Evolutionary conservation across 768 basidiomycete genomes (phyloP).

Genomic region (Glaciozyma martinii): DNA sequence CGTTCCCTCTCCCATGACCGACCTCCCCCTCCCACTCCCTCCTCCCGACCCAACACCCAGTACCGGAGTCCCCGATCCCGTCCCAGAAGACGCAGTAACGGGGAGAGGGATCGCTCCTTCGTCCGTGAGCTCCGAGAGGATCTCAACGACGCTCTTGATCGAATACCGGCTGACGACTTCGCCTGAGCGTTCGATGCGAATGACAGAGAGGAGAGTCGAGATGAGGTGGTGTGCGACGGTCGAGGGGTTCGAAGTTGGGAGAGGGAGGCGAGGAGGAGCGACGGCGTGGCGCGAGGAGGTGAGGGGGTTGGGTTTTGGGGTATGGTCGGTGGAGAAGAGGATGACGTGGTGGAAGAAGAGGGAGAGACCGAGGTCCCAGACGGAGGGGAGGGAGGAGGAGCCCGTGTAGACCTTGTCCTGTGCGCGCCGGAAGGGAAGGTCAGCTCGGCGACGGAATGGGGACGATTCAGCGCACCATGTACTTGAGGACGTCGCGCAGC

Average conservation of each 20-base stretch:
- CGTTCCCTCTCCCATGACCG: conserved; percentile 31
- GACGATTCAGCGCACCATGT: conserved; percentile 62
- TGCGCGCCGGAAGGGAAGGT: neutral
- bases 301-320: conserved; percentile 19
- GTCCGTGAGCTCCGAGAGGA: conserved; percentile 29
- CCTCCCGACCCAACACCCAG: conserved; percentile 17
- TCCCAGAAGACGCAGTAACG: conserved; percentile 5
- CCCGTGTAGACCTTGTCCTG: conserved; percentile 87
- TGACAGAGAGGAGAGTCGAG: conserved; percentile 70
- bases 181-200: conserved; percentile 84
- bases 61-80: conserved; percentile 17
- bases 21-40: conserved; percentile 7
- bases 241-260: conserved; percentile 43
- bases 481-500: conserved; percentile 79
- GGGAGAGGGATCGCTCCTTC: conserved; percentile 25
- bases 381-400: conserved; percentile 63
- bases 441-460: neutral
- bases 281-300: neutral
- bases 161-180: conserved; percentile 54
- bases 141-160: conserved; percentile 23
- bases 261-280: conserved; percentile 2
- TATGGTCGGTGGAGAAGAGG: conserved; percentile 34
- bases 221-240: conserved; percentile 75
- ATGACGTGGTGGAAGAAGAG: conserved; percentile 73
- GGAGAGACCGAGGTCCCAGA: conserved; percentile 68